Evolutionary conservation across 768 basidiomycete genomes (phyloP), one percentile per base, ranked within the genome.

Genomic region (Trametes coccinea): DNA sequence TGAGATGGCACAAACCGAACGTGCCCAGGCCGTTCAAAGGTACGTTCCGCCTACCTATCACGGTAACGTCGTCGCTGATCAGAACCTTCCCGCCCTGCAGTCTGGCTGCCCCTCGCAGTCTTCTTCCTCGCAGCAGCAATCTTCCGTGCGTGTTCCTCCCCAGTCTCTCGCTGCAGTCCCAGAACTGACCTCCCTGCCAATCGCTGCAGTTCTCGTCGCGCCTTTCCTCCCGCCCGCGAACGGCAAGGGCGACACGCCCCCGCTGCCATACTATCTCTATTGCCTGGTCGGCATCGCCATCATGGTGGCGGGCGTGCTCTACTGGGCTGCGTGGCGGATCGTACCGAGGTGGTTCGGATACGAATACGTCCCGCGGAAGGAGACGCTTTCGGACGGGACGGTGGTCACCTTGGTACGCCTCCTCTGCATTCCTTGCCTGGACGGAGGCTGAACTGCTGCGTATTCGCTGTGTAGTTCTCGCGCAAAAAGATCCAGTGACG

Each of bases 221-320:
- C 85, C 85, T 0, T 87, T 84, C 75, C 52, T 86, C 4, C 78
- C 65, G 27, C 85, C 85, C 3, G 75, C 82, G 0, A 82, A 82
- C 62, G 76, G 78, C 16, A 76, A 82, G 0, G 85, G 85, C 11
- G 84, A 87, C 63, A 84, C 84, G 0, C 84, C 84, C 10, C 82
- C 85, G 10, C 66, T 86, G 39, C 83, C 85, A 2, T 85, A 86
- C 60, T 86, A 85, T 67, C 65, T 84, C 78, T 71, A 84, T 66
- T 82, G 81, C 63, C 73, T 84, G 5, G 80, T 85, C 1, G 83
- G 81, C 0, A 84, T 84, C 56, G 79, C 66, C 0, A 71, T 85
- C 59, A 73, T 84, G 73, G 51, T 76, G 1, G 9, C 71, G 11
- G 84, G 84, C 5, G 76, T 82, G 0, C 37, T 79, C 1, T 86